Conservation (phyloP, 2,329 filamentous ascomycete genomes). For the Leptographium flavum region DNA sequence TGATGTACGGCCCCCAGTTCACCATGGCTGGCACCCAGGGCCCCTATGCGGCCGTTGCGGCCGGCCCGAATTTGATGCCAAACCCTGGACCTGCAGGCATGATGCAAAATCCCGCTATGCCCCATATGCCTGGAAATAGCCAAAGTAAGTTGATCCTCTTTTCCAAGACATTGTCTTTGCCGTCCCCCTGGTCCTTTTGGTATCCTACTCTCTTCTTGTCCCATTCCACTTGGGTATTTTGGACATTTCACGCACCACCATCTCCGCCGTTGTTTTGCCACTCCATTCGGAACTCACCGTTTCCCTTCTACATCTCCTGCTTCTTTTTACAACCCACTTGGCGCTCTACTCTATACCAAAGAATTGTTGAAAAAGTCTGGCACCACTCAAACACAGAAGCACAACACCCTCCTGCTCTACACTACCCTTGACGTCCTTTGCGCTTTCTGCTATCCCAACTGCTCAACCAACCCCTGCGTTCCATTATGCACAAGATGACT, state of each 20-base stretch:
- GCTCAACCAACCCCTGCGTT: background rate
- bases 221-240: conserved; percentile 1
- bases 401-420: background rate
- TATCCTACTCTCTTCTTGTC: background rate
- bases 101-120: conserved; percentile 49
- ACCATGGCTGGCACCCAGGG: conserved; percentile 35
- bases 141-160: conserved; percentile 35
- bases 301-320: conserved; percentile 5
- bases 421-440: background rate
- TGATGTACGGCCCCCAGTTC: conserved; percentile 47
- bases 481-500: conserved; percentile 4
- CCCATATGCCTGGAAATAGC: conserved; percentile 43
- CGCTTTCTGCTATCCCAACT: background rate
- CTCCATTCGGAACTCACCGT: too few species aligned
- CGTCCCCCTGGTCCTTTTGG: background rate
- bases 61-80: conserved; percentile 41
- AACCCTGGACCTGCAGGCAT: conserved; percentile 38
- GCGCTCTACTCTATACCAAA: background rate
- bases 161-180: conserved; percentile 2
- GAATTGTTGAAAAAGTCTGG: too few species aligned
- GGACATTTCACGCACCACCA: too few species aligned
- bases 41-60: conserved; percentile 25
- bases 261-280: too few species aligned
- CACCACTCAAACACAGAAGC: background rate
- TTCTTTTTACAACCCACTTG: conserved; percentile 1